Evolutionary conservation across 2,329 filamentous ascomycete genomes (phyloP).

Genomic region (Colletotrichum salicis): DNA sequence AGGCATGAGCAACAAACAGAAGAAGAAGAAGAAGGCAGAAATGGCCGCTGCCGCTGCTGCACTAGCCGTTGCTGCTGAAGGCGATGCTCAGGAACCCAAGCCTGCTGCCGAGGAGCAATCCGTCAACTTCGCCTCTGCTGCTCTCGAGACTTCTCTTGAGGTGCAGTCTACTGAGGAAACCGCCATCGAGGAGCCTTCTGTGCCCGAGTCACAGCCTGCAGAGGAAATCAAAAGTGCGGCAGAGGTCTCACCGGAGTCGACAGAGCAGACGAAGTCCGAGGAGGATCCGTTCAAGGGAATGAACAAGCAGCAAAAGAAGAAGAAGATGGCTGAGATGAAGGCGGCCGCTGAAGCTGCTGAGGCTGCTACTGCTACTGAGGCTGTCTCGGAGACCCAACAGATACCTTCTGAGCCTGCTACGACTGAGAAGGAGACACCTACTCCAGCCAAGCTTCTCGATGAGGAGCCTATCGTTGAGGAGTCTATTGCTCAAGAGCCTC

Average conservation of each 20-base stretch:
- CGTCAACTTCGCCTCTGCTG: not conserved
- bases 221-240: not conserved
- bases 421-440: not conserved
- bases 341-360: not conserved
- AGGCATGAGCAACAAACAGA: not conserved
- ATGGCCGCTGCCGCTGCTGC: not conserved
- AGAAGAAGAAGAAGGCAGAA: constrained; percentile 1
- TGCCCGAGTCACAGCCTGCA: not conserved
- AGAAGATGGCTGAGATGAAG: constrained; percentile 21
- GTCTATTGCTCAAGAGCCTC: not conserved
- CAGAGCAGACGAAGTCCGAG: not conserved
- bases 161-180: not conserved
- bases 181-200: not conserved
- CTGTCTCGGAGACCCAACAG: not conserved
- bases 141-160: not conserved
- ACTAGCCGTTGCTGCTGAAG: not conserved
- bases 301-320: constrained; percentile 29
- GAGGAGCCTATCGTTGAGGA: not conserved
- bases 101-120: not conserved
- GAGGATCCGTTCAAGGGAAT: not conserved
- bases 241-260: not conserved
- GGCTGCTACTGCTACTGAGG: not conserved
- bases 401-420: not conserved
- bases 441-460: not conserved
- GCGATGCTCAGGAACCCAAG: not conserved